Evolutionary conservation across 345 rosid species (phyloP), one percentile per base, ranked within the genome.

Genomic region (Toxicodendron radicans): DNA sequence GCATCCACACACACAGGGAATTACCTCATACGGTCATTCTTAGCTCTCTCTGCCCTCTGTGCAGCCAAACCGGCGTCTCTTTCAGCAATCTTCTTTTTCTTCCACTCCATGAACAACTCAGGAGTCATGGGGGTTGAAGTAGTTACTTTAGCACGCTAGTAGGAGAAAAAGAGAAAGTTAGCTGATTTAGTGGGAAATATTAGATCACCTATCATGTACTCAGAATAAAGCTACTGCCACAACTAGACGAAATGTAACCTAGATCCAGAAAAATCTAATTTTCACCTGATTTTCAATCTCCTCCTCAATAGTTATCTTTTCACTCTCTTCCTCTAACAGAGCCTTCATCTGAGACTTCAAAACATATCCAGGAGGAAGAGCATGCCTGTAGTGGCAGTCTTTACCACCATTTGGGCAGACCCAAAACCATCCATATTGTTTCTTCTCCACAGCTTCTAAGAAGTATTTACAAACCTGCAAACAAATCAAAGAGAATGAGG

Each of bases 351-450:
- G 91, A 73, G 94, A 87, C 75, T 85, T 87, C 63, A 86, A 69
- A 63, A 90, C 70, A 70, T 90, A 90, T 52, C 94, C 94, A 41
- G 88, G 86, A 70, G 94, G 94, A 88, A 90, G 90, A 70, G 90
- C 87, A 82, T 90, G 94, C 64, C 92, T 84, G 71, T 88, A 88
- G 75, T 88, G 94, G 79, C 92, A 88, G 24, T 88, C 83, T 77
- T 86, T 84, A 45, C 87, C 88, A 60, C 92, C 89, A 72, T 90
- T 90, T 32, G 90, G 90, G 76, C 94, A 90, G 43, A 72, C 89
- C 94, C 94, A 90, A 76, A 88, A 90, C 92, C 92, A 90, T 8
- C 94, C 94, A 82, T 88, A 88, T 63, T 86, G 90, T 79, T 88
- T 90, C 89, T 86, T 90, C 81, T 90, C 94, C 74, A 90, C 94